A percentile compares a stretch with the other conserved stretches of the same genome.
Evolutionary conservation across 495 filamentous ascomycete species (phyloP).

Genomic region (Cudoniella acicularis): DNA sequence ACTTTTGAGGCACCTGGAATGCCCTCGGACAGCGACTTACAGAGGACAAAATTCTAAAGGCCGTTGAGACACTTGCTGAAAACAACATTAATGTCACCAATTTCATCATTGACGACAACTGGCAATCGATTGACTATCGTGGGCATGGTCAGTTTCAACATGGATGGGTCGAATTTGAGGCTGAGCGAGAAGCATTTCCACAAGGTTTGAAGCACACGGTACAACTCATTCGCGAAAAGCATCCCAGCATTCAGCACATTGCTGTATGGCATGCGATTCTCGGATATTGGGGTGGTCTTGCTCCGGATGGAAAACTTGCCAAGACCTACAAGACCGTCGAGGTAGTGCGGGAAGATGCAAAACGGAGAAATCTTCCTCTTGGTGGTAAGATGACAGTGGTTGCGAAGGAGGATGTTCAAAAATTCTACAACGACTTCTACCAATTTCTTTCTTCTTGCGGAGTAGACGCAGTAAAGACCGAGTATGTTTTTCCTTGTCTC

Average conservation of each 20-base stretch:
- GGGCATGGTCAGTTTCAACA: conserved; percentile 47
- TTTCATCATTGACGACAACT: conserved; percentile 94
- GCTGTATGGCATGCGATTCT: conserved; percentile 96
- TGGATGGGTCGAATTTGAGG: conserved; percentile 72
- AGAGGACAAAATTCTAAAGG: conserved; percentile 72
- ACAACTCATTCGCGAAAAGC: conserved; percentile 59
- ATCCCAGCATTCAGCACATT: conserved; percentile 75
- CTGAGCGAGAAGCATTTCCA: conserved; percentile 76
- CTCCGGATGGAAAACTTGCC: conserved; percentile 66
- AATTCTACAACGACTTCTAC: conserved; percentile 92
- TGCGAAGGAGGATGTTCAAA: conserved; percentile 61
- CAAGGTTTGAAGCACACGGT: conserved; percentile 68
- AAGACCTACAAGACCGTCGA: conserved; percentile 72
- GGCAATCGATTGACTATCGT: conserved; percentile 70
- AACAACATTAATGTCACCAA: conserved; percentile 73
- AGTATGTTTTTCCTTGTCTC: conserved; percentile 9
- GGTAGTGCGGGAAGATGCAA: conserved; percentile 47
- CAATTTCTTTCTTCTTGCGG: conserved; percentile 63
- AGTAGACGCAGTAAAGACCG: conserved; percentile 79
- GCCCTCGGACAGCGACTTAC: conserved; percentile 77
- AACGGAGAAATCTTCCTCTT: conserved; percentile 48
- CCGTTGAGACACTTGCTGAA: conserved; percentile 65
- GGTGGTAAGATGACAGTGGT: conserved; percentile 70
- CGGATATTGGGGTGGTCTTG: conserved; percentile 92
- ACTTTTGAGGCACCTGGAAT: conserved; percentile 79